Percentiles rank a stretch among this genome's conserved stretches.
phyloP scores from a whole-genome alignment of 208 protist species.

The Porcisia hertigi region DNA sequence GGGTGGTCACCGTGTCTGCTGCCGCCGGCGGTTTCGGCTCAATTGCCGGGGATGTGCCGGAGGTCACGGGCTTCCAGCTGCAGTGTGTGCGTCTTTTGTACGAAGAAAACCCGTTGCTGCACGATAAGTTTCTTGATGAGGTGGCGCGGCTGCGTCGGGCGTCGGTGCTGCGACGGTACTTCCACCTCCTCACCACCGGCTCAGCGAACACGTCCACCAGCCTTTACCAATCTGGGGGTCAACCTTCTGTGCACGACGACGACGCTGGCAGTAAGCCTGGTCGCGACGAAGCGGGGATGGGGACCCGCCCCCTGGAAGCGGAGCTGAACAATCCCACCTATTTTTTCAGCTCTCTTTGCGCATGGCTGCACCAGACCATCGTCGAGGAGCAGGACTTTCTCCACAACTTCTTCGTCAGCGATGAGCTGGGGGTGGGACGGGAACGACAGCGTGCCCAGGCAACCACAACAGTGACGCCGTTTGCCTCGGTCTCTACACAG shows the following conservation, averaged over 20 bases:
- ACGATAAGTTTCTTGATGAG: slow-evolving; percentile 70
- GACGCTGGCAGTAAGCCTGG: not conserved
- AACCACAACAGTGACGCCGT: not conserved
- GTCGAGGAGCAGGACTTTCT: slow-evolving; percentile 84
- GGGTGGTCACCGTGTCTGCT: slow-evolving; percentile 9
- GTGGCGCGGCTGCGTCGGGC: slow-evolving; percentile 66
- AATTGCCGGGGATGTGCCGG: slow-evolving; percentile 63
- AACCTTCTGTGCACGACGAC: slow-evolving; percentile 11
- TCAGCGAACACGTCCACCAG: slow-evolving; percentile 56
- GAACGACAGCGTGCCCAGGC: not conserved
- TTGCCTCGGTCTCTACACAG: not conserved
- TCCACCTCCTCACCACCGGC: slow-evolving; percentile 84
- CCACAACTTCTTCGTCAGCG: slow-evolving; percentile 40
- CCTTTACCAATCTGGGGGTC: slow-evolving; percentile 36
- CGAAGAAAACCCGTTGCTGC: slow-evolving; percentile 63
- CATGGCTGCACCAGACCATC: slow-evolving; percentile 85
- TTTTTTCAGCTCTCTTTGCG: slow-evolving; percentile 85
- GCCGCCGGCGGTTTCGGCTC: slow-evolving; percentile 13
- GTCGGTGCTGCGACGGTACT: slow-evolving; percentile 81
- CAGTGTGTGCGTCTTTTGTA: slow-evolving; percentile 62
- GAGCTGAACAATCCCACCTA: slow-evolving; percentile 79
- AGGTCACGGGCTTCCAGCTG: slow-evolving; percentile 68
- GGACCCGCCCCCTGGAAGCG: slow-evolving; percentile 70
- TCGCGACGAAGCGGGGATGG: slow-evolving; percentile 17
- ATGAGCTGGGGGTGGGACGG: slow-evolving; percentile 7